Conservation (phyloP, 331 rosid species). For the Stylosanthes scabra region DNA sequence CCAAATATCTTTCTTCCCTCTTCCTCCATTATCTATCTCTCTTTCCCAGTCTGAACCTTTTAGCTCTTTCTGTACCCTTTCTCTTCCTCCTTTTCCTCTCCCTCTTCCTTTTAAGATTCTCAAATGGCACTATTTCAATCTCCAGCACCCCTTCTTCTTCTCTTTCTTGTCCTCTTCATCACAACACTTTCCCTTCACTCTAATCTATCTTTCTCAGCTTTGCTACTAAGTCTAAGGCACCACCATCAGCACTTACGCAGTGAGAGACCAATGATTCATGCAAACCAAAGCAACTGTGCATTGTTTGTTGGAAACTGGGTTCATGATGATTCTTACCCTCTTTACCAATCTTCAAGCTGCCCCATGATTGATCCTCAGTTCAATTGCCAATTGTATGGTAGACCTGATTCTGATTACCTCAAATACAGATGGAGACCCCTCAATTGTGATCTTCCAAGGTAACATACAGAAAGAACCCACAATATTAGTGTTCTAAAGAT, state of each 20-base stretch:
- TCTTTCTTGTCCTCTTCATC: slow-evolving; percentile 29
- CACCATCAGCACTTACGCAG: slow-evolving; percentile 56
- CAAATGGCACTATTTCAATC: slow-evolving; percentile 55
- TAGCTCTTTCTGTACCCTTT: slow-evolving; percentile 24
- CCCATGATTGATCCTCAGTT: slow-evolving; percentile 87
- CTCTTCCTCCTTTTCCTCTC: background rate
- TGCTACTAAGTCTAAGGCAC: slow-evolving; percentile 62
- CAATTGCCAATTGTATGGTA: slow-evolving; percentile 92
- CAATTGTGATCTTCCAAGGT: slow-evolving; percentile 98
- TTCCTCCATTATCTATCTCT: slow-evolving; percentile 12
- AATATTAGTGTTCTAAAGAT: slow-evolving; percentile 6
- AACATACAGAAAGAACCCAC: slow-evolving; percentile 5
- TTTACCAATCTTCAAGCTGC: slow-evolving; percentile 74
- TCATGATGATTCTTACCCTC: slow-evolving; percentile 77
- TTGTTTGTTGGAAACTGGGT: slow-evolving; percentile 91
- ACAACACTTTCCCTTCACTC: slow-evolving; percentile 44
- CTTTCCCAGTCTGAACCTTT: slow-evolving; percentile 25
- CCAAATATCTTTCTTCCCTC: slow-evolving; percentile 30
- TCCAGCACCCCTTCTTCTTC: background rate
- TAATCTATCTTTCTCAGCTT: slow-evolving; percentile 55
- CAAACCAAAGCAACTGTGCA: slow-evolving; percentile 75
- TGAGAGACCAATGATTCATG: slow-evolving; percentile 68
- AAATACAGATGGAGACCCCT: slow-evolving; percentile 89
- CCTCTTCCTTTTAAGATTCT: slow-evolving; percentile 16
- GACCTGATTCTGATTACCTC: slow-evolving; percentile 90